phyloP scores from a whole-genome alignment of 1,284 basidiomycete species.

The Sanguinoderma infundibulare region DNA sequence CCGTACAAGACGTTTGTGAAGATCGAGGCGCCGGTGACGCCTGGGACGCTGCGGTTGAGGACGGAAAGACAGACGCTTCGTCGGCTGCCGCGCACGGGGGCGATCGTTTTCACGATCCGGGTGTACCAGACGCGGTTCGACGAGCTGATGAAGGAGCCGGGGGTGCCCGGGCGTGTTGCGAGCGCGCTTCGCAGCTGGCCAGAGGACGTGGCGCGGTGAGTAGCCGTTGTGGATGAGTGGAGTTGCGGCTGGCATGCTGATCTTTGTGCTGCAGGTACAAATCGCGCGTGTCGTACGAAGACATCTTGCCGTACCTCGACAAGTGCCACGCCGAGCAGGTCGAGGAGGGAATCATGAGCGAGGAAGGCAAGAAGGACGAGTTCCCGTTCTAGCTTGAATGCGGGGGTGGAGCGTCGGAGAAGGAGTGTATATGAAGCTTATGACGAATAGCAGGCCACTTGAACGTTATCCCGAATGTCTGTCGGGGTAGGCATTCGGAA shows the following conservation, averaged over 20 bases:
- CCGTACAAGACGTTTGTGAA: slow-evolving; percentile 12
- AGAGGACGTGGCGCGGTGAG: slow-evolving; percentile 57
- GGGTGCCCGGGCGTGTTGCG: slow-evolving; percentile 69
- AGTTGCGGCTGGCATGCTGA: background rate
- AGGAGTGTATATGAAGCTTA: background rate
- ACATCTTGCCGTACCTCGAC: slow-evolving; percentile 56
- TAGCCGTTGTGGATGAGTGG: background rate
- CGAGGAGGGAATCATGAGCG: slow-evolving; percentile 18
- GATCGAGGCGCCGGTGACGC: slow-evolving; percentile 28
- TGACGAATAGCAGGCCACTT: too few species aligned
- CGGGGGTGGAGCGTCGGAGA: background rate
- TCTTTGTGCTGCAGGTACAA: slow-evolving; percentile 50
- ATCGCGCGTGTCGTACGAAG: slow-evolving; percentile 52
- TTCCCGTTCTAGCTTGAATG: slow-evolving; percentile 30
- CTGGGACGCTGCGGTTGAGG: slow-evolving; percentile 60
- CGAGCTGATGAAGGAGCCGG: slow-evolving; percentile 61
- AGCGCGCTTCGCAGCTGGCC: slow-evolving; percentile 74
- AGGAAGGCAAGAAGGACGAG: slow-evolving; percentile 15
- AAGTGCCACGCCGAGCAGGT: slow-evolving; percentile 45
- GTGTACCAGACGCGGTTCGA: slow-evolving; percentile 71
- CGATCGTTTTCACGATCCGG: slow-evolving; percentile 78
- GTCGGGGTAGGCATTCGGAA: too few species aligned
- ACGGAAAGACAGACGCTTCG: slow-evolving; percentile 78
- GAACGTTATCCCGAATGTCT: too few species aligned
- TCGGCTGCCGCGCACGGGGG: slow-evolving; percentile 67